Conservation (phyloP, 2,329 filamentous ascomycete genomes). For the Ceratocystis papillata region DNA sequence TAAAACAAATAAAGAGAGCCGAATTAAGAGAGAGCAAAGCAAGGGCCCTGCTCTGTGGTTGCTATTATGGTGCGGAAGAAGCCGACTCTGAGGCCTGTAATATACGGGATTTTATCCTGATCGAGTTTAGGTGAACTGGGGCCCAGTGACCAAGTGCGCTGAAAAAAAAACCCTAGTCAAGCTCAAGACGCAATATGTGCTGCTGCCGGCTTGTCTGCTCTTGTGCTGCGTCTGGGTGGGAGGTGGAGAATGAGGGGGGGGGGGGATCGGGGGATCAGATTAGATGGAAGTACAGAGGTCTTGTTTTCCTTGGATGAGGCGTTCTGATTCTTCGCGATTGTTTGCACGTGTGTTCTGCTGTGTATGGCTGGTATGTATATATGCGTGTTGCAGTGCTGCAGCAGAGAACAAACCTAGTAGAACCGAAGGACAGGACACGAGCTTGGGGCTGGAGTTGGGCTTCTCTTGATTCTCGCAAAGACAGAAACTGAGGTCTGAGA, state of each 20-base stretch:
- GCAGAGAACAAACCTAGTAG: no score
- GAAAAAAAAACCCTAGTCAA: conserved; percentile 20
- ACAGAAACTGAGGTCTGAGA: no score
- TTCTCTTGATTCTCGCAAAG: neutral
- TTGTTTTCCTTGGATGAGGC: no score
- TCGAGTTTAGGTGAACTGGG: conserved; percentile 18
- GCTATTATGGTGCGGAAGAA: conserved; percentile 3
- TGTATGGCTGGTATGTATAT: no score
- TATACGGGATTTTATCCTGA: conserved; percentile 13
- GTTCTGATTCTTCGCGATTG: no score
- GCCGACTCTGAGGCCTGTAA: conserved; percentile 8
- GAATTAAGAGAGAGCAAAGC: neutral
- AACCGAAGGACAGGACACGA: no score
- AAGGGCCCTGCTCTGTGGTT: neutral
- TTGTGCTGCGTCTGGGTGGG: no score
- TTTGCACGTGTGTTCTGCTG: no score
- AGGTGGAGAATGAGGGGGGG: no score
- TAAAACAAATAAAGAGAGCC: conserved; percentile 8
- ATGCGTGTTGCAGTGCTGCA: no score
- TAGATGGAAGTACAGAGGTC: no score
- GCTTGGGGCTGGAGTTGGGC: neutral
- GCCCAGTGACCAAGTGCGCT: conserved; percentile 17
- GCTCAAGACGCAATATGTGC: conserved; percentile 5
- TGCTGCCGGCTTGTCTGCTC: neutral
- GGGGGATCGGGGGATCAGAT: no score